Evolutionary conservation across 1,284 basidiomycete species (phyloP).

Genomic region (Cutaneotrichosporon cutaneum): DNA sequence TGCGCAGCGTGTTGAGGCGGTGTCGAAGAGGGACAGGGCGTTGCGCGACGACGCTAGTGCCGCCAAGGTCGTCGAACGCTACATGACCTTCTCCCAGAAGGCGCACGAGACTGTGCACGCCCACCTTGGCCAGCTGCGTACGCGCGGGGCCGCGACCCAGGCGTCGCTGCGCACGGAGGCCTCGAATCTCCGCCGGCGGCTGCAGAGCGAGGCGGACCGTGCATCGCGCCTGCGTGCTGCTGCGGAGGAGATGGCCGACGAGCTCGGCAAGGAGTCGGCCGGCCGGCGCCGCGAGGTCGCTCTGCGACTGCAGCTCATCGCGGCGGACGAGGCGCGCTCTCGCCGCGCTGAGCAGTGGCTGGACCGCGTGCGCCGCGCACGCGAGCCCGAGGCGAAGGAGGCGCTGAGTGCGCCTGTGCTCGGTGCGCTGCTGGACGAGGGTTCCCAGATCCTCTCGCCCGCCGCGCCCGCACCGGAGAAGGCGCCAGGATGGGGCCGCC

Average conservation of each 20-base stretch:
- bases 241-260: slow-evolving; percentile 70
- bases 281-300: slow-evolving; percentile 72
- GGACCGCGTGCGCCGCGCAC: slow-evolving; percentile 42
- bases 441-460: slow-evolving; percentile 65
- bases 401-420: slow-evolving; percentile 11
- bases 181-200: slow-evolving; percentile 23
- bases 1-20: slow-evolving; percentile 60
- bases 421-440: slow-evolving; percentile 55
- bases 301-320: slow-evolving; percentile 65
- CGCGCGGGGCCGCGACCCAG: slow-evolving; percentile 65
- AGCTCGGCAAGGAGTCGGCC: slow-evolving; percentile 69
- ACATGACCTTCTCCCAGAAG: slow-evolving; percentile 86
- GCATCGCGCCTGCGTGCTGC: slow-evolving; percentile 60
- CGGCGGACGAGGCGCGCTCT: slow-evolving; percentile 62
- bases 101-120: slow-evolving; percentile 68
- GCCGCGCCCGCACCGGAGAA: not conserved
- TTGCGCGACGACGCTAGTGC: slow-evolving; percentile 72
- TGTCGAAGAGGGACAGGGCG: slow-evolving; percentile 61
- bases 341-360: slow-evolving; percentile 46
- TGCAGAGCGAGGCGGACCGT: slow-evolving; percentile 33
- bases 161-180: slow-evolving; percentile 57
- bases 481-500: slow-evolving; percentile 9
- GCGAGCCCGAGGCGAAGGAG: slow-evolving; percentile 31
- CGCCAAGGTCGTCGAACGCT: slow-evolving; percentile 79
- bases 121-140: slow-evolving; percentile 59